Evolutionary conservation across 371 early-diverging fungal genomes (phyloP), one percentile per base, ranked within the genome.

Genomic region (Sporodiniella umbellata): DNA sequence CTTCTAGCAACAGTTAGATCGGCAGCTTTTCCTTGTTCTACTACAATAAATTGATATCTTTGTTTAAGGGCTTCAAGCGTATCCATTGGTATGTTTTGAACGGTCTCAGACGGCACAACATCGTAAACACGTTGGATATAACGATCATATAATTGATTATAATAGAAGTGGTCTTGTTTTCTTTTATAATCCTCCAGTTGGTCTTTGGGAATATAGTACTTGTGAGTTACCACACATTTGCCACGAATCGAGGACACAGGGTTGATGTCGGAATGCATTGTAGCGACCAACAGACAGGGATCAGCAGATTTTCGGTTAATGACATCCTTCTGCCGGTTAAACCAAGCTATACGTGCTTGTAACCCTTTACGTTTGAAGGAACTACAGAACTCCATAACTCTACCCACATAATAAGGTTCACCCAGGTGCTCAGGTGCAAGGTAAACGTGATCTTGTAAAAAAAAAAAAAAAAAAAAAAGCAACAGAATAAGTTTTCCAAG

Each of bases 51-150:
- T 53, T 84, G 79, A 65, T 88, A 91, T 26, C 84, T 78, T 40
- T 78, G 68, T 18, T 51, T 57, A 4, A 93, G 74, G 28, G 86
- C 83, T n/a, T 73, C 74, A 18, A 81, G 70, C 15, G 90, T 81
- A 28, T 85, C 77, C 14, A 72, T 72, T 8, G 94, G 94, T 14
- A 91, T 84, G 53, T 93, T 93, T 46, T 83, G 86, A 31, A 91
- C 86, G 4, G 80, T 62, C 37, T 83, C 78, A 22, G 86, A 80
- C 1, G 95, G 91, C 2, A 94, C 65, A 3, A 93, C 88, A 55
- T 94, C 95, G 62, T 90, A 94, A 15, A 92, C 73, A 14, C 92
- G 86, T 44, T 85, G 88, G 33, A 89, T 93, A 67, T 89, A 93
- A 19, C 93, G 81, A 61, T 94, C 95, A 58, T 87, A 94, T 18